phyloP scores from a whole-genome alignment of 2,329 filamentous ascomycete species.

The Tolypocladium tundrense region DNA sequence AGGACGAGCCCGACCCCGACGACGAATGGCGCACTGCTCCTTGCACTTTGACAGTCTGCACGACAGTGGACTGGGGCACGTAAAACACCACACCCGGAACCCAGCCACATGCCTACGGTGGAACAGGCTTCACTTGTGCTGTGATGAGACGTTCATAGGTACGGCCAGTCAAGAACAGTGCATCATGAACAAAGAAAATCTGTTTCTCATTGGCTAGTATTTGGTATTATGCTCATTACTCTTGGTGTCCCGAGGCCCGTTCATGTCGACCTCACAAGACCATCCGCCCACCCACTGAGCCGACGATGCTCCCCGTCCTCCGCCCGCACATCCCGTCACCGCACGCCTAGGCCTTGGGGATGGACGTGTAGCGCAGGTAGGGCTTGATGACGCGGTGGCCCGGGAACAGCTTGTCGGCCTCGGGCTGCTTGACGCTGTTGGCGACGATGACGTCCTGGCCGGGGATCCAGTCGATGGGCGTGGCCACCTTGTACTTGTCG shows the following conservation, averaged over 20 bases:
- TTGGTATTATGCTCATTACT: background rate
- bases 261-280: background rate
- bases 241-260: background rate
- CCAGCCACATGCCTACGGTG: too few species aligned
- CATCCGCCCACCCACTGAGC: background rate
- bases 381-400: constrained; percentile 59
- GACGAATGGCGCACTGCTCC: too few species aligned
- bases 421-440: constrained; percentile 69
- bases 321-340: background rate
- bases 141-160: too few species aligned
- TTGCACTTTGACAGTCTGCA: too few species aligned
- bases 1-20: too few species aligned
- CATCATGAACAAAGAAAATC: background rate
- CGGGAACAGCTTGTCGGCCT: constrained; percentile 82
- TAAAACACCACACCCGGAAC: too few species aligned
- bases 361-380: constrained; percentile 63
- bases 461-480: constrained; percentile 81
- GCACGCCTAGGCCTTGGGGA: constrained; percentile 40
- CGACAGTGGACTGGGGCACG: too few species aligned
- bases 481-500: constrained; percentile 81
- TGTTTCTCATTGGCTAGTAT: background rate
- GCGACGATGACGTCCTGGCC: constrained; percentile 92
- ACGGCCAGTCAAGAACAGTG: too few species aligned
- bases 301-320: background rate
- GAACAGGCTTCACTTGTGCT: too few species aligned